A percentile compares a stretch with the other conserved stretches of the same genome.
phyloP scores from a whole-genome alignment of 2,329 filamentous ascomycete species.

The Spiromastix sp. region DNA sequence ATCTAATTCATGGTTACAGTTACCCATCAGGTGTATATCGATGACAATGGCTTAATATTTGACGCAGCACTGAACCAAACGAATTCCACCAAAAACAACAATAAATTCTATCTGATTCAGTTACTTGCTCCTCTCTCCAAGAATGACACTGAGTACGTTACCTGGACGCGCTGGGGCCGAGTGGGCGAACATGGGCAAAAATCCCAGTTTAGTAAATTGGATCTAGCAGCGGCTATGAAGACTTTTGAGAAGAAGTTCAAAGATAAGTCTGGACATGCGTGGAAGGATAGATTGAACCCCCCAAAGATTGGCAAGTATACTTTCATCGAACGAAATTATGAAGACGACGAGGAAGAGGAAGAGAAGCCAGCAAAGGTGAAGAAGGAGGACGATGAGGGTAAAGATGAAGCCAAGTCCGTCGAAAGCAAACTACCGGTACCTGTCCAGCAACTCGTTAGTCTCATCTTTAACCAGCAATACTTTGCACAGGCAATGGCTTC shows the following conservation, averaged over 20 bases:
- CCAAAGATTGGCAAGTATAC: constrained; percentile 57
- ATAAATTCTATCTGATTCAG: constrained; percentile 75
- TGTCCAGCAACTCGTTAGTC: constrained; percentile 59
- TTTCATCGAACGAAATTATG: constrained; percentile 70
- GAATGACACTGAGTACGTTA: constrained; percentile 36
- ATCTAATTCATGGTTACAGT: constrained; percentile 5
- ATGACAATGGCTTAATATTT: constrained; percentile 55
- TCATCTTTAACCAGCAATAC: constrained; percentile 73
- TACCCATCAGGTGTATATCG: constrained; percentile 51
- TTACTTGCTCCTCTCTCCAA: constrained; percentile 34
- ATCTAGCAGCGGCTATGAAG: constrained; percentile 28
- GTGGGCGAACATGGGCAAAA: constrained; percentile 49
- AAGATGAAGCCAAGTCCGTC: constrained; percentile 27
- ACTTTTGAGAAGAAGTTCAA: constrained; percentile 48
- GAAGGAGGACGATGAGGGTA: constrained; percentile 19
- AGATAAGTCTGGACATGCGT: constrained; percentile 43
- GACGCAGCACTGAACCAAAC: constrained; percentile 75
- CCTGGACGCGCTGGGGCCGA: constrained; percentile 74
- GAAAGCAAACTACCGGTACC: constrained; percentile 50
- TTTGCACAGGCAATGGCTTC: constrained; percentile 47
- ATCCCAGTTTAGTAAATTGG: constrained; percentile 29
- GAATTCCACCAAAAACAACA: constrained; percentile 60
- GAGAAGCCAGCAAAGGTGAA: constrained; percentile 21
- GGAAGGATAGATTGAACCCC: constrained; percentile 35
- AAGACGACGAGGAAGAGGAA: constrained; percentile 41